Evolutionary conservation across 2,329 filamentous ascomycete species (phyloP), one percentile per base, ranked within the genome.

Genomic region (Fonsecaea erecta): DNA sequence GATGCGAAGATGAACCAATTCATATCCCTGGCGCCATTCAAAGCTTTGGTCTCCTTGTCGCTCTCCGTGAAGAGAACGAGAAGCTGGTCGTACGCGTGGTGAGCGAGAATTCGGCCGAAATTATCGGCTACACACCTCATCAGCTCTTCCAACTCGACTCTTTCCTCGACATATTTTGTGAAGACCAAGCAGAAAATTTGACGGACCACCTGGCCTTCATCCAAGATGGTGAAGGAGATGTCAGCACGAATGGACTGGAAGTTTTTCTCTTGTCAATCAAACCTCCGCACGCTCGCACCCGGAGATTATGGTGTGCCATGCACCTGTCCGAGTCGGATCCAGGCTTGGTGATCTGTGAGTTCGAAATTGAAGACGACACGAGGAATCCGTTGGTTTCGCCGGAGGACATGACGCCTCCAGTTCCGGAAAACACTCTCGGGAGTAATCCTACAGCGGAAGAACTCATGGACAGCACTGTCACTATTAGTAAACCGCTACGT

Each of bases 1-100:
- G 87, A 59, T 97, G 93, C 73, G 93, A 97, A 76, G 93, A 97
- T 73, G 93, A 97, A 73, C 92, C 93, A 0, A 96, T 97, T 28
- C 92, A 94, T 70, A 89, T 92, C 0, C 93, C 93, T 0, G 92
- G 92, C 35, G 90, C 91, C 1, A 79, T 93, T 11, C 93, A 97
- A 75, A 83, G 86, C 0, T 97, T 96, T 71, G 93, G 93, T 0
- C 82, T 91, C 3, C 80, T 97, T 26, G 73, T 97, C 34, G 92
- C 89, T 0, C 76, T 97, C 21, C 85, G 88, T 60, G 90, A 93
- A 74, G 87, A 91, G 60, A 88, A 90, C 40, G 89, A 89, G 2
- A 86, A 85, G 43, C 84, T 95, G 11, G 75, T 86, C 1, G 90
- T 93, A 12, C 86, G 90, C 16, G 85, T 92, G 32, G 90, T 88